Conservation (phyloP, 371 early-diverging fungal species). For the Haplosporangium sp. region DNA sequence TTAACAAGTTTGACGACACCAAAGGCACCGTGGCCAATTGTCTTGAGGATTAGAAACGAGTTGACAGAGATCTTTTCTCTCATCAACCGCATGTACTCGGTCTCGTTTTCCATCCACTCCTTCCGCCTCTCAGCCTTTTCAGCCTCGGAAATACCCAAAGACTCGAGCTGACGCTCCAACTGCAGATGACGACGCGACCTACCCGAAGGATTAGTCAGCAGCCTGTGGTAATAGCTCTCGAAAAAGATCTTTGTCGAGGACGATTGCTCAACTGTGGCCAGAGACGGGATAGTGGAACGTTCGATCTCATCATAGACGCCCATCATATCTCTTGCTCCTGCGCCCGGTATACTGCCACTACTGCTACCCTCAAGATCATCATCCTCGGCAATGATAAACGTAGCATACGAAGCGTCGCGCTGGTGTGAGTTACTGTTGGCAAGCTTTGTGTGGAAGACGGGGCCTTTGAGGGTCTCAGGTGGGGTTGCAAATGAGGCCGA, state of each 20-base stretch:
- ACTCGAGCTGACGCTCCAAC: slow-evolving; percentile 62
- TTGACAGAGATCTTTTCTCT: slow-evolving; percentile 69
- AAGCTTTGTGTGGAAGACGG: slow-evolving; percentile 37
- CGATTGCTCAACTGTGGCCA: slow-evolving; percentile 66
- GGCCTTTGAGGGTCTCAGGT: slow-evolving; percentile 53
- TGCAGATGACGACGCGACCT: slow-evolving; percentile 58
- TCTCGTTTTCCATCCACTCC: slow-evolving; percentile 62
- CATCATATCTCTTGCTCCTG: not conserved
- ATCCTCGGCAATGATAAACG: slow-evolving; percentile 37
- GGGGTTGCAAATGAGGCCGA: slow-evolving; percentile 46
- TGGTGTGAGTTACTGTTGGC: slow-evolving; percentile 15
- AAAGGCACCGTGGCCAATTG: slow-evolving; percentile 86
- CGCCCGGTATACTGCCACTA: not conserved
- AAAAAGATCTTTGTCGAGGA: slow-evolving; percentile 71
- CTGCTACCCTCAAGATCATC: slow-evolving; percentile 15
- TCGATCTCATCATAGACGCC: slow-evolving; percentile 27
- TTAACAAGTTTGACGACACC: slow-evolving; percentile 86
- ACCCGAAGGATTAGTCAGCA: slow-evolving; percentile 59
- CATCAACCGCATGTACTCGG: slow-evolving; percentile 60
- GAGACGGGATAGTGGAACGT: slow-evolving; percentile 50
- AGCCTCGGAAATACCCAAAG: slow-evolving; percentile 57
- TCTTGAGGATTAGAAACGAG: slow-evolving; percentile 81
- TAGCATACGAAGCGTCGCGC: slow-evolving; percentile 49
- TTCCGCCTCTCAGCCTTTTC: slow-evolving; percentile 58
- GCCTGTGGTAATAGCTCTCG: slow-evolving; percentile 68